Evolutionary conservation across 2,329 filamentous ascomycete species (phyloP).

Genomic region (Exutisphaerella laricina): DNA sequence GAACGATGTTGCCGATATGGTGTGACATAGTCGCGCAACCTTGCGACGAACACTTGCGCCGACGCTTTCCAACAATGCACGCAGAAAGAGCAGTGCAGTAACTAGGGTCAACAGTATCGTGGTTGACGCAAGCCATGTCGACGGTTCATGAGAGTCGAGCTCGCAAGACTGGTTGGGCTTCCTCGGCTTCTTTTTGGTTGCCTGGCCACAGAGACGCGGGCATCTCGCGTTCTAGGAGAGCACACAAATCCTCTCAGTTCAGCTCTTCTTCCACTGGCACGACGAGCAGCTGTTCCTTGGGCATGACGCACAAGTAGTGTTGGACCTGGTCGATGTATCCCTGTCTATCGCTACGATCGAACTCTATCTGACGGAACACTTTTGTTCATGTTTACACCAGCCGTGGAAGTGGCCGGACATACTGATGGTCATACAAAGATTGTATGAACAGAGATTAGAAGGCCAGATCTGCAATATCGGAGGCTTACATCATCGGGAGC

Average conservation of each 20-base stretch:
- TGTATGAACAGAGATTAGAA: slow-evolving; percentile 7
- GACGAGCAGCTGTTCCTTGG: slow-evolving; percentile 25
- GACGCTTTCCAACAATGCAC: too few species aligned
- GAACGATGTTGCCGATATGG: not conserved
- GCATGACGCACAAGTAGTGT: slow-evolving; percentile 12
- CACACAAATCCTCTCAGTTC: slow-evolving; percentile 28
- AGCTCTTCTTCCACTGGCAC: slow-evolving; percentile 16
- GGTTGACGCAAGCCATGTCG: not conserved
- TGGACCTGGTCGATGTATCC: slow-evolving; percentile 9
- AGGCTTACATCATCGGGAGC: slow-evolving; percentile 5
- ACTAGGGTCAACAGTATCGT: not conserved
- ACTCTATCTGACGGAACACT: slow-evolving; percentile 2
- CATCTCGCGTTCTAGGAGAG: slow-evolving; percentile 22
- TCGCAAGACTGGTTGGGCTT: too few species aligned
- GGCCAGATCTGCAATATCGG: not conserved
- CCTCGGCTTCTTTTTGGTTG: too few species aligned
- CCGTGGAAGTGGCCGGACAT: slow-evolving; percentile 4
- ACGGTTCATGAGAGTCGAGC: too few species aligned
- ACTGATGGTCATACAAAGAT: slow-evolving; percentile 4
- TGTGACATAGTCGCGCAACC: too few species aligned
- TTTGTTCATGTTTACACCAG: slow-evolving; percentile 5
- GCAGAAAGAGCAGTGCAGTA: not conserved
- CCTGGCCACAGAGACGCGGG: slow-evolving; percentile 16
- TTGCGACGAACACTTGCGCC: too few species aligned
- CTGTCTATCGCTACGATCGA: not conserved